These are phyloP conservation scores for Saturnispora sekii DNA, from an alignment of 805 yeast species.

Conservation along the genomic window DNA sequence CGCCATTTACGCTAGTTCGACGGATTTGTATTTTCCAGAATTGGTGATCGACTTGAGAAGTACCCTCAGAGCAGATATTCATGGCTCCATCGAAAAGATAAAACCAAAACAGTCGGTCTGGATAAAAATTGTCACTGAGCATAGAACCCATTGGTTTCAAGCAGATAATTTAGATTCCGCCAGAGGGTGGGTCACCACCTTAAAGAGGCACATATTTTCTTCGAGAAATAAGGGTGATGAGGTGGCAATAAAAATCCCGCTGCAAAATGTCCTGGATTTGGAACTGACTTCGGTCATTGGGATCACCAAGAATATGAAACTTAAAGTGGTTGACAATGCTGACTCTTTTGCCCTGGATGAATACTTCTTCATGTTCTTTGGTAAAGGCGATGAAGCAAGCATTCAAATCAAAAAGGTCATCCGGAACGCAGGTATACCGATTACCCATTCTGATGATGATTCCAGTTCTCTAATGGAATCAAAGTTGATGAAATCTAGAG, in stretches of 20 bases:
- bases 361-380: constrained; percentile 59
- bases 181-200: constrained; percentile 63
- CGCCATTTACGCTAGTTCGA: constrained; percentile 57
- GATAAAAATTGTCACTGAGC: constrained; percentile 51
- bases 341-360: constrained; percentile 54
- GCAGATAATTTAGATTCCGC: constrained; percentile 72
- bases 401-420: constrained; percentile 33
- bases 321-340: constrained; percentile 52
- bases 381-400: constrained; percentile 36
- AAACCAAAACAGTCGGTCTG: constrained; percentile 28
- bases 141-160: constrained; percentile 50
- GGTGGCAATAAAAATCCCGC: constrained; percentile 70
- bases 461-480: constrained; percentile 18
- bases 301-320: constrained; percentile 42
- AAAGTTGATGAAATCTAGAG: constrained; percentile 18
- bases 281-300: constrained; percentile 49
- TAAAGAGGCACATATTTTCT: constrained; percentile 72
- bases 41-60: constrained; percentile 62
- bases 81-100: constrained; percentile 15
- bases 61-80: constrained; percentile 51
- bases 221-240: constrained; percentile 60
- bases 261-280: constrained; percentile 53
- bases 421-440: constrained; percentile 23
- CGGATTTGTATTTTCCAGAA: constrained; percentile 78
- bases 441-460: constrained; percentile 14